Evolutionary conservation across 106 monocot genomes (phyloP).

Genomic region (Dendrobium huoshanense): DNA sequence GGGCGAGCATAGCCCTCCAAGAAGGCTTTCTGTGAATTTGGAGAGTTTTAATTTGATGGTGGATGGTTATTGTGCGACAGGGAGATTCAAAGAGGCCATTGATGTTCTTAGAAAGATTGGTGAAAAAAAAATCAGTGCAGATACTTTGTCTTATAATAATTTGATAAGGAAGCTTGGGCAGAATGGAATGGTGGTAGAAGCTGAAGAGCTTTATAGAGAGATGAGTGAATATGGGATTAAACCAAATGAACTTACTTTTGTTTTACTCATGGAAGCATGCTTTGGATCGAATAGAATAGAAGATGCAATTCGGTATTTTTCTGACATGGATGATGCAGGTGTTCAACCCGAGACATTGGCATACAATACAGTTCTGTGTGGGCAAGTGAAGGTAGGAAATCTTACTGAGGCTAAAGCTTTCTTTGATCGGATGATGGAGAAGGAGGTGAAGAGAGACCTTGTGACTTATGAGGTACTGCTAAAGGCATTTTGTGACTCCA

Average conservation of each 20-base stretch:
- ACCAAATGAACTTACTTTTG: conserved; percentile 71
- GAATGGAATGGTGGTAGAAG: conserved; percentile 34
- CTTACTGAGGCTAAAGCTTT: conserved; percentile 47
- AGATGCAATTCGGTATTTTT: conserved; percentile 55
- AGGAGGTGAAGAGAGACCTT: conserved; percentile 53
- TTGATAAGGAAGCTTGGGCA: conserved; percentile 53
- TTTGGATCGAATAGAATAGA: conserved; percentile 47
- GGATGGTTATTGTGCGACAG: conserved; percentile 52
- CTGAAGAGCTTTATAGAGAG: conserved; percentile 50
- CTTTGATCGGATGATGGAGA: conserved; percentile 64
- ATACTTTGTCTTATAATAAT: conserved; percentile 72
- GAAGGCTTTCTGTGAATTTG: conserved; percentile 49
- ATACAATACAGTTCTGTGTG: conserved; percentile 51
- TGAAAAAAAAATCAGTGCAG: conserved; percentile 47
- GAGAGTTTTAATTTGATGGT: conserved; percentile 75
- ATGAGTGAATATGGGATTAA: conserved; percentile 55
- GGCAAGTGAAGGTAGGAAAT: conserved; percentile 36
- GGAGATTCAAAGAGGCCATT: conserved; percentile 63
- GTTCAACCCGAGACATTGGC: conserved; percentile 57
- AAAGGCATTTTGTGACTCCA: conserved; percentile 35
- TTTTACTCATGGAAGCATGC: conserved; percentile 52
- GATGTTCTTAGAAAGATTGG: conserved; percentile 50
- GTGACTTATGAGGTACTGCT: conserved; percentile 59
- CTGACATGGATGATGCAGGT: conserved; percentile 51
- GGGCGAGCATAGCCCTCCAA: conserved; percentile 56